These are phyloP conservation scores for Aspergillus alliaceus DNA, from an alignment of 2,329 filamentous ascomycete species.

Conservation along the genomic window DNA sequence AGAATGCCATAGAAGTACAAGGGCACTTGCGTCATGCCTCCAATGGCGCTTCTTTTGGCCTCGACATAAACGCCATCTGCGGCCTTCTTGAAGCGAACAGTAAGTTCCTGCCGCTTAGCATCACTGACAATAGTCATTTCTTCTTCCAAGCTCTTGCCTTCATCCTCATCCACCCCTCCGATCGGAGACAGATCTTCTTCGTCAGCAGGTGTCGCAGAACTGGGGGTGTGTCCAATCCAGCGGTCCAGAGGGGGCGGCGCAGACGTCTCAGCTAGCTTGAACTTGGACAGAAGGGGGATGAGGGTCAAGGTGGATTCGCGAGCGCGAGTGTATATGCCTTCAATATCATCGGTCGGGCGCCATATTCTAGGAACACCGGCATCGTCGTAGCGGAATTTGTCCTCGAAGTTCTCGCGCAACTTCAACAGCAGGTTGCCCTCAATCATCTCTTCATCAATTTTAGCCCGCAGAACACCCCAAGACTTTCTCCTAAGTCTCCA, in stretches of 20 bases:
- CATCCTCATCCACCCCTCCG: slow-evolving; percentile 90
- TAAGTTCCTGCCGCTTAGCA: slow-evolving; percentile 84
- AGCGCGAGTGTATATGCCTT: slow-evolving; percentile 88
- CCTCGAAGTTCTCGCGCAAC: slow-evolving; percentile 96
- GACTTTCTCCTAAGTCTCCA: slow-evolving; percentile 93
- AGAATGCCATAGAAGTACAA: slow-evolving; percentile 91
- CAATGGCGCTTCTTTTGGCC: slow-evolving; percentile 94
- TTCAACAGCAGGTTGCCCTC: slow-evolving; percentile 95
- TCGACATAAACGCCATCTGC: slow-evolving; percentile 98
- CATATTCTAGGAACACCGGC: slow-evolving; percentile 93
- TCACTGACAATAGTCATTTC: slow-evolving; percentile 95
- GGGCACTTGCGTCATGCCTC: slow-evolving; percentile 89
- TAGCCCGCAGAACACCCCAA: slow-evolving; percentile 85
- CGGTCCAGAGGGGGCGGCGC: slow-evolving; percentile 76
- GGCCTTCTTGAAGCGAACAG: slow-evolving; percentile 95
- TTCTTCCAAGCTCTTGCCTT: slow-evolving; percentile 90
- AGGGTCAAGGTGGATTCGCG: slow-evolving; percentile 88
- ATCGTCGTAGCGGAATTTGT: slow-evolving; percentile 98
- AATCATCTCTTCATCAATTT: slow-evolving; percentile 96
- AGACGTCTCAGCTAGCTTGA: slow-evolving; percentile 73
- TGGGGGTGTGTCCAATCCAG: slow-evolving; percentile 79
- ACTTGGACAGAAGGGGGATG: slow-evolving; percentile 83
- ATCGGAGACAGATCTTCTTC: slow-evolving; percentile 89
- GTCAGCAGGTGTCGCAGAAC: slow-evolving; percentile 73
- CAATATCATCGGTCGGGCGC: slow-evolving; percentile 95